Conservation (phyloP, 1,284 basidiomycete species). For the Cutaneotrichosporon sp. region DNA sequence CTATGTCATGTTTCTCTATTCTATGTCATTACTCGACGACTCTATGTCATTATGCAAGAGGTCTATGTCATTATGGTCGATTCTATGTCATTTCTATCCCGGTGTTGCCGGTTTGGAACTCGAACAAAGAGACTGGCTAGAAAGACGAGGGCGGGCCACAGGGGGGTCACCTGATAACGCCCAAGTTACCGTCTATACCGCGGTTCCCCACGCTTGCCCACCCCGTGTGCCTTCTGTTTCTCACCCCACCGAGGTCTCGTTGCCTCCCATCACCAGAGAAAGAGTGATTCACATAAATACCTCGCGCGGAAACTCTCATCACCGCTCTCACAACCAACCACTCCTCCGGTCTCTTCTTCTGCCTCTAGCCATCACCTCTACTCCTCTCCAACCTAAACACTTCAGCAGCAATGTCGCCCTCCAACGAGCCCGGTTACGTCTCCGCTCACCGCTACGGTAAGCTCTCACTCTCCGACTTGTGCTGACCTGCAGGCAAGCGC, state of each 20-base stretch:
- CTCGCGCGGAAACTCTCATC: neutral
- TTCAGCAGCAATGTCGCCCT: constrained; percentile 29
- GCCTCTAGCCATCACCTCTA: neutral
- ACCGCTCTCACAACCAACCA: neutral
- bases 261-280: too few species aligned
- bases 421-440: constrained; percentile 38
- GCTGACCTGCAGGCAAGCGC: constrained; percentile 65
- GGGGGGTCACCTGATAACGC: constrained; percentile 1
- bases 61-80: neutral
- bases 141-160: too few species aligned
- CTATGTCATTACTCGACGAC: neutral
- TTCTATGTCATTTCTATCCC: constrained; percentile 1
- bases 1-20: neutral
- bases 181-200: neutral
- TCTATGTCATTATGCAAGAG: neutral
- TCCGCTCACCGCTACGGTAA: constrained; percentile 45
- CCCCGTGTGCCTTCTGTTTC: neutral
- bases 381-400: neutral
- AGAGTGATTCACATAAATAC: constrained; percentile 1
- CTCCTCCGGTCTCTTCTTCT: neutral
- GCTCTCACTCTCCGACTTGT: neutral
- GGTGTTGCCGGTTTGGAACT: neutral
- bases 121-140: neutral
- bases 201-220: neutral
- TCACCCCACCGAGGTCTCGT: neutral